Evolutionary conservation across 495 filamentous ascomycete genomes (phyloP), one percentile per base, ranked within the genome.

Genomic region (Aspergillus cristatus): DNA sequence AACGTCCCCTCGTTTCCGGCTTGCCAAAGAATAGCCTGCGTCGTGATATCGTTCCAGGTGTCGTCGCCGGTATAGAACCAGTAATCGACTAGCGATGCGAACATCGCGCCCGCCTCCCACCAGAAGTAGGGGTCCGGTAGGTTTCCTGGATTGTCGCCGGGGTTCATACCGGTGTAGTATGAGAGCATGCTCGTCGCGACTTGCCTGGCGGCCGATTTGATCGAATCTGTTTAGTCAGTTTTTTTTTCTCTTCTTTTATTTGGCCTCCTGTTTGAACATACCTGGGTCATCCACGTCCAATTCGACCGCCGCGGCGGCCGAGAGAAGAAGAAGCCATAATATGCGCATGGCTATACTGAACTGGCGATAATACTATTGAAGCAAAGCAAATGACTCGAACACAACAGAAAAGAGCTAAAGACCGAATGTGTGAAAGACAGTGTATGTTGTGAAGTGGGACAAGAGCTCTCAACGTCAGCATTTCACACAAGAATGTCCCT

Each of bases 101-200:
- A 88, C 73, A 84, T 81, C 12, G 79, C 77, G 15, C 84, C 85
- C 1, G 75, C 76, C 55, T 87, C 79, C 82, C 82, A 87, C 83
- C 83, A 88, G 58, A 80, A 90, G 55, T 88, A 90, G 0, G 82
- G 81, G 45, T 73, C 65, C 2, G 82, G 82, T 2, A 87, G 55
- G 54, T 84, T 85, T 7, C 82, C 82, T 4, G 82, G 81, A 2
- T 68, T 64, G 36, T 84, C 78, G 25, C 82, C 82, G 0, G 81
- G 78, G 22, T 72, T 62, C 54, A 81, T 79, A 11, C 82, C 82
- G 1, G 76, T 82, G 42, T 87, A 87, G 46, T 76, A 82, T 1
- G 58, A 61, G 54, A 75, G 61, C 62, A 75, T 69, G 39, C 61
- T 62, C 28, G 58, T 51, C 6, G 69, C 68, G 34, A 65, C 53